These are phyloP conservation scores for Saturnispora galanensis DNA, from an alignment of 805 yeast genomes.

Conservation along the genomic window DNA sequence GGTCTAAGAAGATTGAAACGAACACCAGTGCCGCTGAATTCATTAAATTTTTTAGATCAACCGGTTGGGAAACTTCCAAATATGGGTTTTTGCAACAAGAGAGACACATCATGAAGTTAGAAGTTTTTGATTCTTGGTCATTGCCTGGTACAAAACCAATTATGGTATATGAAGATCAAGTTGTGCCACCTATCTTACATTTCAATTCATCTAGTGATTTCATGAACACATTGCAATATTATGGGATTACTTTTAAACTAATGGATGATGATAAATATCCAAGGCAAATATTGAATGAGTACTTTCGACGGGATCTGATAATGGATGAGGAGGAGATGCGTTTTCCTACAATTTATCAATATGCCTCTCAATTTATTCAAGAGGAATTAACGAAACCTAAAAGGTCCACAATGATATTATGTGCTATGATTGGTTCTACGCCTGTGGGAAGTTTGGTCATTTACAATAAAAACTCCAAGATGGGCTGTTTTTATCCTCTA, in stretches of 20 bases:
- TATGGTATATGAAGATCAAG: background rate
- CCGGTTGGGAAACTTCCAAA: constrained; percentile 33
- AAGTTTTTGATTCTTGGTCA: constrained; percentile 34
- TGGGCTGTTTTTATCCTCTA: constrained; percentile 43
- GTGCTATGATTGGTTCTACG: constrained; percentile 6
- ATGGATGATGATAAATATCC: constrained; percentile 31
- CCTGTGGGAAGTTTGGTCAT: constrained; percentile 38
- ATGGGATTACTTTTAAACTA: constrained; percentile 49
- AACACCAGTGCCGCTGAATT: constrained; percentile 8
- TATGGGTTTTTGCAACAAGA: constrained; percentile 7
- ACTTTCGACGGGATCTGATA: constrained; percentile 17
- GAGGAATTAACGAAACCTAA: constrained; percentile 26
- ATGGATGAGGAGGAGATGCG: constrained; percentile 20
- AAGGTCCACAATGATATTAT: constrained; percentile 35
- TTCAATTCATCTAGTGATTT: constrained; percentile 1
- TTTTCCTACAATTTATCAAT: constrained; percentile 24
- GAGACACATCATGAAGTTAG: constrained; percentile 31
- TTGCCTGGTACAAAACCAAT: constrained; percentile 29
- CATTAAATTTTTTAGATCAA: constrained; percentile 28
- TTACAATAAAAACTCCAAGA: constrained; percentile 35
- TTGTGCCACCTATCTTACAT: background rate
- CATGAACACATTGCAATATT: constrained; percentile 44
- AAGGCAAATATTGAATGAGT: constrained; percentile 30
- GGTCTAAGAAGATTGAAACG: constrained; percentile 8
- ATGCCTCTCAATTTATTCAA: constrained; percentile 4